Evolutionary conservation across 2,329 filamentous ascomycete species (phyloP).

Genomic region (Aspergillus jensenii): DNA sequence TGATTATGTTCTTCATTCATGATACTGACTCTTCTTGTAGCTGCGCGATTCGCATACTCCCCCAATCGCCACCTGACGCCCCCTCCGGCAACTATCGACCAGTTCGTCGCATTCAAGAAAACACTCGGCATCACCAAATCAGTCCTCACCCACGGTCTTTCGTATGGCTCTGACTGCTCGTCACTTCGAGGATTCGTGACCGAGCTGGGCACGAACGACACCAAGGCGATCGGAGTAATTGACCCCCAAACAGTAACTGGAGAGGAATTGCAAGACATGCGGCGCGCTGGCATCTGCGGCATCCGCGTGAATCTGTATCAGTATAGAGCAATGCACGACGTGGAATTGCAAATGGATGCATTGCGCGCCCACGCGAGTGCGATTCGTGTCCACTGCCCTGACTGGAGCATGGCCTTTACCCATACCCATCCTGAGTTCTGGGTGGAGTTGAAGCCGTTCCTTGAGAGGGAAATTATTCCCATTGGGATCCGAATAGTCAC

Average conservation of each 20-base stretch:
- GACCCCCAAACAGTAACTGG: conserved; percentile 25
- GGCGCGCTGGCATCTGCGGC: conserved; percentile 31
- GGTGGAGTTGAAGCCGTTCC: conserved; percentile 22
- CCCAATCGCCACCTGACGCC: conserved; percentile 29
- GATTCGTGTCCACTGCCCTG: conserved; percentile 18
- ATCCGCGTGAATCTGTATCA: conserved; percentile 39
- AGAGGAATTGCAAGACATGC: conserved; percentile 25
- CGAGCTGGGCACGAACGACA: conserved; percentile 24
- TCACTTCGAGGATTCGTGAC: conserved; percentile 34
- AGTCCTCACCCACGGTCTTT: conserved; percentile 38
- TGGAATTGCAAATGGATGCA: conserved; percentile 33
- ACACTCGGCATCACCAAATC: conserved; percentile 34
- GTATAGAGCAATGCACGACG: conserved; percentile 39
- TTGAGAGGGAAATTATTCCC: conserved; percentile 20
- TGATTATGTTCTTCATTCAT: too few relatives aligned
- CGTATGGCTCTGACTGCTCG: conserved; percentile 37
- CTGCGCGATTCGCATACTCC: conserved; percentile 23
- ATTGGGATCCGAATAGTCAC: conserved; percentile 31
- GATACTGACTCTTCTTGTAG: background rate
- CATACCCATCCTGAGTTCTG: conserved; percentile 33
- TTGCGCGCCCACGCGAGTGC: conserved; percentile 29
- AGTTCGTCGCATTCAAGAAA: conserved; percentile 26
- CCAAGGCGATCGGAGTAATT: conserved; percentile 33
- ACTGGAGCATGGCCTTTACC: conserved; percentile 34
- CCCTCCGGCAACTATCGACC: conserved; percentile 25